Conservation (phyloP, 495 filamentous ascomycete genomes). For the Xylaria bambusicola region DNA sequence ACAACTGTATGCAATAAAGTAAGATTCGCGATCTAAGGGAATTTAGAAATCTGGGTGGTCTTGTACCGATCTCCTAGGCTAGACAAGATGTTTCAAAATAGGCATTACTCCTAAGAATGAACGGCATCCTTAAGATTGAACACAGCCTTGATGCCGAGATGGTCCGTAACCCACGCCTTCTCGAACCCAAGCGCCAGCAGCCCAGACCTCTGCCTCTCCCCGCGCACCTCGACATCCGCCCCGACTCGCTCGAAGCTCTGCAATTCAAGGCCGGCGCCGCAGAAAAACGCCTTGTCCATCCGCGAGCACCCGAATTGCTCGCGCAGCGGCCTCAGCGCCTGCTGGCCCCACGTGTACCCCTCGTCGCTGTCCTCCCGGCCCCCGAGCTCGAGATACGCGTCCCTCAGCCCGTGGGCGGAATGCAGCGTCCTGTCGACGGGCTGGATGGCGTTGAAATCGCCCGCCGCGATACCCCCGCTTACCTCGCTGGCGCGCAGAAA, state of each 20-base stretch:
- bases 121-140: too few species aligned
- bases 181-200: constrained; percentile 25
- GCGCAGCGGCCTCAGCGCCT: constrained; percentile 38
- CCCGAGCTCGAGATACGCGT: constrained; percentile 56
- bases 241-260: constrained; percentile 46
- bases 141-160: constrained; percentile 52
- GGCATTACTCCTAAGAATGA: too few species aligned
- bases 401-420: constrained; percentile 45
- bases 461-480: constrained; percentile 30
- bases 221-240: constrained; percentile 12
- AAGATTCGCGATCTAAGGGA: too few species aligned
- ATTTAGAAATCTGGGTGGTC: too few species aligned
- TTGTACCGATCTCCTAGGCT: too few species aligned
- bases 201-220: constrained; percentile 22
- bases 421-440: constrained; percentile 50
- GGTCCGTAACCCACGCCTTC: constrained; percentile 52
- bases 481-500: constrained; percentile 34
- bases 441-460: constrained; percentile 61
- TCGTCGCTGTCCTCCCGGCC: constrained; percentile 52
- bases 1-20: too few species aligned
- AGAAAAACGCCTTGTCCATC: constrained; percentile 55
- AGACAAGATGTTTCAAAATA: too few species aligned
- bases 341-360: constrained; percentile 60
- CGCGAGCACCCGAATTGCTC: constrained; percentile 44
- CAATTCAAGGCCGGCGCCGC: constrained; percentile 10